Evolutionary conservation across 164 flowering plant species (phyloP).

Genomic region (Paratinospora sagittata): DNA sequence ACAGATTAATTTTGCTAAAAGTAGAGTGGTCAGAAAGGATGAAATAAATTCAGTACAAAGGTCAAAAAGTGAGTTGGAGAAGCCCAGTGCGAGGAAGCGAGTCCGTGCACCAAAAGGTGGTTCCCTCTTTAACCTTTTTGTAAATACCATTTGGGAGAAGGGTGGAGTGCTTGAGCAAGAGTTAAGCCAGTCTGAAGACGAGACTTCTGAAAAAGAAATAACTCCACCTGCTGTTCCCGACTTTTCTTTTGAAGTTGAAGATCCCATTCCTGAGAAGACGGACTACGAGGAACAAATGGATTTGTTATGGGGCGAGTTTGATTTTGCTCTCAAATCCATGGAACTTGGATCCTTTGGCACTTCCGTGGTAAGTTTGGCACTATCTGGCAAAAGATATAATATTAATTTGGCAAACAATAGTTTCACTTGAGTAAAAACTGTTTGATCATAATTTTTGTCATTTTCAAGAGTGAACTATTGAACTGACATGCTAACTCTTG

Average conservation of each 20-base stretch:
- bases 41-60: background rate
- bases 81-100: slow-evolving; percentile 14
- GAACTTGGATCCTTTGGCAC: slow-evolving; percentile 24
- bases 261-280: slow-evolving; percentile 25
- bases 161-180: slow-evolving; percentile 19
- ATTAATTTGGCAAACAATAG: background rate
- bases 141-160: slow-evolving; percentile 32
- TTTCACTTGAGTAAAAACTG: background rate
- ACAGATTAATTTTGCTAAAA: background rate
- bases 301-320: slow-evolving; percentile 39
- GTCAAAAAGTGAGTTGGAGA: slow-evolving; percentile 12
- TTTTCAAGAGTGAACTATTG: background rate
- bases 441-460: background rate
- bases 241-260: slow-evolving; percentile 27
- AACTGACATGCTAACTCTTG: background rate
- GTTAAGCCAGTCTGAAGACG: background rate
- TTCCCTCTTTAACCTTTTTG: slow-evolving; percentile 24
- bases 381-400: background rate
- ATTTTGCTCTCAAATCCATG: slow-evolving; percentile 25
- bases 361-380: slow-evolving; percentile 25
- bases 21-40: background rate
- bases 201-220: slow-evolving; percentile 3
- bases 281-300: slow-evolving; percentile 37
- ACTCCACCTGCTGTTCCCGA: slow-evolving; percentile 23
- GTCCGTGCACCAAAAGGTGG: slow-evolving; percentile 5